Conservation (phyloP, 257 asterid species). For the Ballota nigra region DNA sequence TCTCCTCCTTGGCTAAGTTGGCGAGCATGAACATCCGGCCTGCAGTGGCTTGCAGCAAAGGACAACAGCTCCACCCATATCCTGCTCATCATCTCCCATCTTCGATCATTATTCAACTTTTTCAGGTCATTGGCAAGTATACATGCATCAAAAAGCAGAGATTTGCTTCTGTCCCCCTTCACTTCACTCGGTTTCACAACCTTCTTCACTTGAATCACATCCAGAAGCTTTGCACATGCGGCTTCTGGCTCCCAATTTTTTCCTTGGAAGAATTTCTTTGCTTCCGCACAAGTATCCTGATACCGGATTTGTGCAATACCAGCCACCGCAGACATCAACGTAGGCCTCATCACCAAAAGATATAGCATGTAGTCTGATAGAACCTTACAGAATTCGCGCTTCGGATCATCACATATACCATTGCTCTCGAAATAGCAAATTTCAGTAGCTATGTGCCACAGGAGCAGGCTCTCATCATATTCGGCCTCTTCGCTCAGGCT, state of each 20-base stretch:
- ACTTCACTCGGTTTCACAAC: not conserved
- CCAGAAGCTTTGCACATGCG: not conserved
- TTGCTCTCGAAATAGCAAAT: too few relatives aligned
- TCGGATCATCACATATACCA: too few relatives aligned
- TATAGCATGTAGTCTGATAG: too few relatives aligned
- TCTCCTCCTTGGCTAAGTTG: conserved; percentile 40
- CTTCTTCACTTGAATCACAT: not conserved
- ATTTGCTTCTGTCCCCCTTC: conserved; percentile 23
- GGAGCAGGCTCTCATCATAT: conserved; percentile 13
- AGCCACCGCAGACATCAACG: too few relatives aligned
- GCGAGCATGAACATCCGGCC: conserved; percentile 31
- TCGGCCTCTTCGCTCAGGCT: conserved; percentile 11
- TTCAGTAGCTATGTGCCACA: too few relatives aligned
- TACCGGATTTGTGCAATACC: conserved; percentile 20
- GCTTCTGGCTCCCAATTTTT: not conserved
- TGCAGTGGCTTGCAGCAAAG: conserved; percentile 39
- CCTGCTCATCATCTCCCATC: conserved; percentile 32
- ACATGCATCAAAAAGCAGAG: conserved; percentile 16
- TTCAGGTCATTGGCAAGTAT: conserved; percentile 16
- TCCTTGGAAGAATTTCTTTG: not conserved
- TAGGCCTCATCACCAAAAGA: too few relatives aligned
- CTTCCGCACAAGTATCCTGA: conserved; percentile 22
- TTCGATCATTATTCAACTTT: not conserved
- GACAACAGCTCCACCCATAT: conserved; percentile 47
- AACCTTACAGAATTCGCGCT: too few relatives aligned